A percentile compares a stretch with the other conserved stretches of the same genome.
phyloP scores from a whole-genome alignment of 2,329 filamentous ascomycete genomes.

The Trichoderma lentiforme region DNA sequence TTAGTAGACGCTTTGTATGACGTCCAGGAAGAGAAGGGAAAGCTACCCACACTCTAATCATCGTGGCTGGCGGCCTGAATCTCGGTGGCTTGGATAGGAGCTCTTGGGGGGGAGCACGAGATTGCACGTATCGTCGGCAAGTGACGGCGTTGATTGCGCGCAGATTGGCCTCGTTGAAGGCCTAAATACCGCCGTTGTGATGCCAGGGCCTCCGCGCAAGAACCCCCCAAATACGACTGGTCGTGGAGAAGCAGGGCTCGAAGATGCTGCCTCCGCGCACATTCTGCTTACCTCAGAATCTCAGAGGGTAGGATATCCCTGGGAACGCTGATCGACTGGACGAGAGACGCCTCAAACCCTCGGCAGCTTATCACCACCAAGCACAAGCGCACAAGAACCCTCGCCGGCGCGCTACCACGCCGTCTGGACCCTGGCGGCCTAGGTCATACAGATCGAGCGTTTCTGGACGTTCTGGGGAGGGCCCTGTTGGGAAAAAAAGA shows the following conservation, averaged over 20 bases:
- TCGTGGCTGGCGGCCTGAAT: conserved; percentile 3
- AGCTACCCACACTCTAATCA: not conserved
- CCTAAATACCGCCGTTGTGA: not conserved
- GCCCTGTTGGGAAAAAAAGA: not conserved
- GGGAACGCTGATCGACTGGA: conserved; percentile 5
- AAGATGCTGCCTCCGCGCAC: not conserved
- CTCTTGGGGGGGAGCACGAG: not conserved
- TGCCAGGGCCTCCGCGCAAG: not conserved
- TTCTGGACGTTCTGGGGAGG: not conserved
- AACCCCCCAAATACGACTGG: not conserved
- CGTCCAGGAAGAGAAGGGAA: not conserved
- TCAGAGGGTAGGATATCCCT: not conserved
- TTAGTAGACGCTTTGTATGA: not conserved
- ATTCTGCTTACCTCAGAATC: conserved; percentile 4
- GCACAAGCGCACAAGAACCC: not conserved
- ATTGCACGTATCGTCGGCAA: not conserved
- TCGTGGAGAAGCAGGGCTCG: not conserved
- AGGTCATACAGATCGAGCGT: not conserved
- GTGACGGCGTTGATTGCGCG: not conserved
- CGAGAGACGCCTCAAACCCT: not conserved
- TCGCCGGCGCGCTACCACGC: not conserved
- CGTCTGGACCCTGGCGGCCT: not conserved
- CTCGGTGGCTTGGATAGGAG: not conserved
- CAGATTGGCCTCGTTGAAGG: not conserved
- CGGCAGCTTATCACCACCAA: conserved; percentile 5